Conservation (phyloP, 2,329 filamentous ascomycete genomes). For the Aspergillus luchuensis region DNA sequence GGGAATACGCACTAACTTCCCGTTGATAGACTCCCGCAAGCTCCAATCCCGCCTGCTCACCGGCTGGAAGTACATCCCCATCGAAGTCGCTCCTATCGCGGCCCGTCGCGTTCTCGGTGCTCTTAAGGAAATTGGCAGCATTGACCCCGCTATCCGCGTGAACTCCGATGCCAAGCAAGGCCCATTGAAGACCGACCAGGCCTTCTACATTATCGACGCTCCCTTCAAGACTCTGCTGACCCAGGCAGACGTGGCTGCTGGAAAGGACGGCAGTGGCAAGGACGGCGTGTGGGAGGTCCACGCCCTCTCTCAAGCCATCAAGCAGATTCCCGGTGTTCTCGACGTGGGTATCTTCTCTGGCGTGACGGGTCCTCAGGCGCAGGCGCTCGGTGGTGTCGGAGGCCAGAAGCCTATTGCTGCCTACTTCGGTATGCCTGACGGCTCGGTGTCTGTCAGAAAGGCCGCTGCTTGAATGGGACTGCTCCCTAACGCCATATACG, state of each 20-base stretch:
- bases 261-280: slow-evolving; percentile 56
- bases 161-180: slow-evolving; percentile 77
- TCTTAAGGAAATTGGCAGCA: slow-evolving; percentile 71
- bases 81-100: slow-evolving; percentile 88
- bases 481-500: neutral
- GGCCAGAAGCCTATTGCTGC: slow-evolving; percentile 91
- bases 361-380: slow-evolving; percentile 71
- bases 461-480: slow-evolving; percentile 29
- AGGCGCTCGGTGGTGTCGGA: slow-evolving; percentile 61
- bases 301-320: slow-evolving; percentile 71
- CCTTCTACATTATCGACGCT: slow-evolving; percentile 88
- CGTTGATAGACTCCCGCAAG: slow-evolving; percentile 77
- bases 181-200: slow-evolving; percentile 81
- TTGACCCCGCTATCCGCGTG: slow-evolving; percentile 69
- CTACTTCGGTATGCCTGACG: slow-evolving; percentile 90
- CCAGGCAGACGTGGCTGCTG: slow-evolving; percentile 55
- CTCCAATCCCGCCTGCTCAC: slow-evolving; percentile 72
- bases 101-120: slow-evolving; percentile 74
- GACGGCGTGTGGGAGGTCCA: slow-evolving; percentile 79
- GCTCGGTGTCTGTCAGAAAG: slow-evolving; percentile 61
- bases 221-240: slow-evolving; percentile 76
- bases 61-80: slow-evolving; percentile 82
- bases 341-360: slow-evolving; percentile 92
- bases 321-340: slow-evolving; percentile 80
- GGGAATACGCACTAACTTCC: neutral